Evolutionary conservation across 148 eudicot genomes (phyloP).

Genomic region (Chenopodium berlandieri): DNA sequence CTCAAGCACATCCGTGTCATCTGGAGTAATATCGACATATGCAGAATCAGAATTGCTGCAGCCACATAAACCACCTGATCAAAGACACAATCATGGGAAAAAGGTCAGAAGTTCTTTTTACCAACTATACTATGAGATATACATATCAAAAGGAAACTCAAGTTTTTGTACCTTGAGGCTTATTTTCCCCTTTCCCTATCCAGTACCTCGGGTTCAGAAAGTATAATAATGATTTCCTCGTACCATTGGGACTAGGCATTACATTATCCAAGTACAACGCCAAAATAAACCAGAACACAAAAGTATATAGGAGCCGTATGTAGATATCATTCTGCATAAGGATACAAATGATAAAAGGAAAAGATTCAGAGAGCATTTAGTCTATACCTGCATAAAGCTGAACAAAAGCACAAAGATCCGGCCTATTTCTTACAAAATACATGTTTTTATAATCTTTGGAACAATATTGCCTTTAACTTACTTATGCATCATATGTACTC

Average conservation of each 20-base stretch:
- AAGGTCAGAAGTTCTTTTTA: not conserved
- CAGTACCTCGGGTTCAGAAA: slow-evolving; percentile 74
- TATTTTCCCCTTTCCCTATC: slow-evolving; percentile 67
- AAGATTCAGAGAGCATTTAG: not conserved
- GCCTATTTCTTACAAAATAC: not conserved
- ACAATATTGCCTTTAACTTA: too few species aligned
- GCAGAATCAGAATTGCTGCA: slow-evolving; percentile 45
- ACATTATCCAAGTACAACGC: slow-evolving; percentile 91
- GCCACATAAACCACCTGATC: slow-evolving; percentile 53
- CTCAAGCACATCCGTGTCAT: slow-evolving; percentile 71
- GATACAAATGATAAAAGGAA: not conserved
- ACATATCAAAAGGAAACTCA: not conserved
- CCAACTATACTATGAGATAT: not conserved
- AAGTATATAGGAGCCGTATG: slow-evolving; percentile 53
- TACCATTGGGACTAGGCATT: slow-evolving; percentile 62
- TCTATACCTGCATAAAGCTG: not conserved
- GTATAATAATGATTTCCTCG: slow-evolving; percentile 60
- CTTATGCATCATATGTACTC: too few species aligned
- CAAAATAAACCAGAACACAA: slow-evolving; percentile 54
- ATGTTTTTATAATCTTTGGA: too few species aligned
- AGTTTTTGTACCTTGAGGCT: slow-evolving; percentile 47
- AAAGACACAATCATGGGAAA: not conserved
- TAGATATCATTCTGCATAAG: slow-evolving; percentile 62
- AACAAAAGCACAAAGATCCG: not conserved
- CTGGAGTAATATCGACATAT: slow-evolving; percentile 37